Conservation (phyloP, 2,329 filamentous ascomycete genomes). For the Colletotrichum australisinense region DNA sequence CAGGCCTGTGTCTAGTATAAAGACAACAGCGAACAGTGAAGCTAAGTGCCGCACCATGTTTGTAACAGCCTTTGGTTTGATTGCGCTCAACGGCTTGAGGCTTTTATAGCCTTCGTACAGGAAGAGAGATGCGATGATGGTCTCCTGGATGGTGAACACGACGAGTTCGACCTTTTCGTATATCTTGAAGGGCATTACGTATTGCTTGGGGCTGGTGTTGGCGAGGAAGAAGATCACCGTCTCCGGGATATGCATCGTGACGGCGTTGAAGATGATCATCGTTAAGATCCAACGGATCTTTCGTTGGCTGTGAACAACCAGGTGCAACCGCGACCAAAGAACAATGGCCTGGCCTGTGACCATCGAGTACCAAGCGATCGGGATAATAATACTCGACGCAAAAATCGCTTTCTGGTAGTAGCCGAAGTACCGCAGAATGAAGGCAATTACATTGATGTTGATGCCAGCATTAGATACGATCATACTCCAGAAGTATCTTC, state of each 20-base stretch:
- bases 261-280: conserved; percentile 68
- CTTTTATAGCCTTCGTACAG: conserved; percentile 64
- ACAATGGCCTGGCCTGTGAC: conserved; percentile 72
- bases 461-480: conserved; percentile 39
- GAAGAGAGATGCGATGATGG: conserved; percentile 63
- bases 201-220: conserved; percentile 51
- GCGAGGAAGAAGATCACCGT: conserved; percentile 66
- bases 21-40: conserved; percentile 49
- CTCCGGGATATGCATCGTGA: conserved; percentile 65
- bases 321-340: conserved; percentile 71
- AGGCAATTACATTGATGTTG: conserved; percentile 33
- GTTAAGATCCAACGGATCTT: conserved; percentile 61
- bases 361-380: conserved; percentile 54
- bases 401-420: conserved; percentile 16
- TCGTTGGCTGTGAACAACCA: conserved; percentile 63
- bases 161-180: conserved; percentile 68
- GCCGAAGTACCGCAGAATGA: conserved; percentile 50
- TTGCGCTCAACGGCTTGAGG: conserved; percentile 21
- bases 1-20: conserved; percentile 48
- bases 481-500: conserved; percentile 41
- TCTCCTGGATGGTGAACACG: conserved; percentile 66
- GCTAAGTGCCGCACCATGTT: conserved; percentile 50
- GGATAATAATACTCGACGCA: conserved; percentile 50
- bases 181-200: conserved; percentile 45
- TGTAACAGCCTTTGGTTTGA: conserved; percentile 13